Base-by-base conservation (phyloP, 768 basidiomycete genomes). In the Omphalotus guepiniiformis region DNA sequence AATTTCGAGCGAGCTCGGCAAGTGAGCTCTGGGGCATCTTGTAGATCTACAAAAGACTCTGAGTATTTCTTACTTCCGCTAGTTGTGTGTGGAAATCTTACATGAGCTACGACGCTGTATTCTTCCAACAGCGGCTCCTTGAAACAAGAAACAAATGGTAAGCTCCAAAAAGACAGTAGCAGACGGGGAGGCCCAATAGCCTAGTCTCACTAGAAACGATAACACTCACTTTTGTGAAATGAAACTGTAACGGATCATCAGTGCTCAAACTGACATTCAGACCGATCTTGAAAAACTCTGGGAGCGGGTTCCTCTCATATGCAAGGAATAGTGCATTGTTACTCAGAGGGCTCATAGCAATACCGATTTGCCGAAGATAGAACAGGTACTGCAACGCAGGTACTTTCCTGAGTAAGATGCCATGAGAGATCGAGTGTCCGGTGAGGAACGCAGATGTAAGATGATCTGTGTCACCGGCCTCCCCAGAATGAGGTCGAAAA, bases 401-500 rank as follows among this genome's bases (percentile, higher is more conserved):
- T 4, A 99, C 95, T 66, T 99, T 99, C 49, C 96, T 87, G 7
- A 99, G 78, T 16, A 97, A 74, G 63, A 99, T 99, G n/a, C 96
- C 96, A 59, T 99, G 96, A 8, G 96, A 97, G 60, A 99, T 98
- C 1, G 94, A 97, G 61, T 98, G 95, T 2, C 94, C 88, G 1
- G 93, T 93, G 19, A 99, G 75, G 79, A 93, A 99, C 2, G 95
- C 89, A 2, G 96, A 92, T 0, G 94, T 90, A 9, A 99, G 78
- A 63, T 99, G 96, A 63, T 98, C 96, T 0, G 96, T 89, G 62
- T 99, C 96, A 23, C 96, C 96, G 0, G 96, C 96, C 73, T 99
- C 96, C 42, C 96, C 96, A 26, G 88, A 88, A 64, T 99, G 96
- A 0, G 96, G 96, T 26, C 96, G 85, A 50, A 99, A 80, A 34